phyloP scores from a whole-genome alignment of 2,329 filamentous ascomycete species.

The Tolypocladium pustulatum region DNA sequence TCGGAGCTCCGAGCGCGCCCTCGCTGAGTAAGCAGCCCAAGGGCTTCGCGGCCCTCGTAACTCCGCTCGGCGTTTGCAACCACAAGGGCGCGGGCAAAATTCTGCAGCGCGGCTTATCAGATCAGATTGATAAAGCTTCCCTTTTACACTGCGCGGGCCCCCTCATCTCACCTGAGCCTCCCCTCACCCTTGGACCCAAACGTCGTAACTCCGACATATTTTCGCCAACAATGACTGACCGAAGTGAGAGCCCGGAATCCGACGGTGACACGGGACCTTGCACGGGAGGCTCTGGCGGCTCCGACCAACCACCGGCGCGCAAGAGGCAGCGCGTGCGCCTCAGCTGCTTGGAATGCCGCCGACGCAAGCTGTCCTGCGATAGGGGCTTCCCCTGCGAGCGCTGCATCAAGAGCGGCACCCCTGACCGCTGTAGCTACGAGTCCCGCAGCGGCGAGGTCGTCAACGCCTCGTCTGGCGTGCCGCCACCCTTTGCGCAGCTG shows the following conservation, averaged over 20 bases:
- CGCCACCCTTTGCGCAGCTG: constrained; percentile 30
- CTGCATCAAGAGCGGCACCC: constrained; percentile 51
- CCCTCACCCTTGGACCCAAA: constrained; percentile 5
- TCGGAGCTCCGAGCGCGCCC: neutral
- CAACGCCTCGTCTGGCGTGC: constrained; percentile 33
- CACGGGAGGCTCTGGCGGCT: constrained; percentile 12
- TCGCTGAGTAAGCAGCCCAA: neutral
- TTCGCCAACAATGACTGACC: constrained; percentile 14
- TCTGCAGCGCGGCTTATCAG: constrained; percentile 22
- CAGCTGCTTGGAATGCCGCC: constrained; percentile 49
- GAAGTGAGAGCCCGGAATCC: constrained; percentile 29
- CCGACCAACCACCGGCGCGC: constrained; percentile 29
- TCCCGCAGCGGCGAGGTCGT: constrained; percentile 41
- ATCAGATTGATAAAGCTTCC: constrained; percentile 29
- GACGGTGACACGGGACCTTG: constrained; percentile 18
- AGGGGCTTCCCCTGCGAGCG: constrained; percentile 51
- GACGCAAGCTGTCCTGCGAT: constrained; percentile 51
- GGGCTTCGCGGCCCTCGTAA: constrained; percentile 12
- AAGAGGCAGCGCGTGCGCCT: constrained; percentile 50
- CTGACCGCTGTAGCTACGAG: constrained; percentile 50
- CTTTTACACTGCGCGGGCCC: constrained; percentile 16
- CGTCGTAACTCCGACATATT: constrained; percentile 25
- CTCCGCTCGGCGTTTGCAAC: constrained; percentile 21
- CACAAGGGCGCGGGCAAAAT: constrained; percentile 12
- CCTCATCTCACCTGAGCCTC: constrained; percentile 7